A percentile compares a stretch with the other conserved stretches of the same genome.
phyloP scores from a whole-genome alignment of 2,329 filamentous ascomycete genomes.

The Colletotrichum sp. region DNA sequence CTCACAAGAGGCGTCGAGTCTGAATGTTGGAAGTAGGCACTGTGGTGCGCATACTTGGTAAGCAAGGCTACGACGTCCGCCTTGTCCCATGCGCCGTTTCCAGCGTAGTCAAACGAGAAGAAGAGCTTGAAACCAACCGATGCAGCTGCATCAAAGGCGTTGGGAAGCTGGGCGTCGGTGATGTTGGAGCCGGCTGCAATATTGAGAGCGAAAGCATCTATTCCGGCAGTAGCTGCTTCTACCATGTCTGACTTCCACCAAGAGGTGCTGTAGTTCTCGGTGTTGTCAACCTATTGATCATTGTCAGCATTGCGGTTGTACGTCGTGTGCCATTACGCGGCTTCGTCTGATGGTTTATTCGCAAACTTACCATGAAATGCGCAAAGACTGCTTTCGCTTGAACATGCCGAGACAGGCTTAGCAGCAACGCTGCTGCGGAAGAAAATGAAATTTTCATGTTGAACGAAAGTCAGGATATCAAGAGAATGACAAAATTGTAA shows the following conservation, averaged over 20 bases:
- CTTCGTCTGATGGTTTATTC: rapidly evolving
- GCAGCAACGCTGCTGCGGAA: not conserved
- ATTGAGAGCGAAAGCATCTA: not conserved
- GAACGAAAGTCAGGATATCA: not conserved
- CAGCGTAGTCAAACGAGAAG: not conserved
- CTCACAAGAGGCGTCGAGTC: not conserved
- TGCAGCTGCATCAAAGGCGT: not conserved
- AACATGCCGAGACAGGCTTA: not conserved
- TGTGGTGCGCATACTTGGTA: not conserved
- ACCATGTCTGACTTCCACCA: not conserved
- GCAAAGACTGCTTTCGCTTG: not conserved
- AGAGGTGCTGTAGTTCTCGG: not conserved
- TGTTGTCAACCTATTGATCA: not conserved
- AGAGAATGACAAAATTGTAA: rapidly evolving
- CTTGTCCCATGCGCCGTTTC: not conserved
- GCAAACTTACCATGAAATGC: not conserved
- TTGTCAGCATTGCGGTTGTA: not conserved
- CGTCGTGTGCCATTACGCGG: rapidly evolving
- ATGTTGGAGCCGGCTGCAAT: not conserved
- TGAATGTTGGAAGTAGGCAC: not conserved
- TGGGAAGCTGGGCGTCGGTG: not conserved
- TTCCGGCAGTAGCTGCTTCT: not conserved
- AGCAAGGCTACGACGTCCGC: not conserved
- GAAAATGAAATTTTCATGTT: not conserved
- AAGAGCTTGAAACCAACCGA: not conserved